These are phyloP conservation scores for Hortiboletus flavorubellus DNA, from an alignment of 768 basidiomycete species.

Conservation along the genomic window DNA sequence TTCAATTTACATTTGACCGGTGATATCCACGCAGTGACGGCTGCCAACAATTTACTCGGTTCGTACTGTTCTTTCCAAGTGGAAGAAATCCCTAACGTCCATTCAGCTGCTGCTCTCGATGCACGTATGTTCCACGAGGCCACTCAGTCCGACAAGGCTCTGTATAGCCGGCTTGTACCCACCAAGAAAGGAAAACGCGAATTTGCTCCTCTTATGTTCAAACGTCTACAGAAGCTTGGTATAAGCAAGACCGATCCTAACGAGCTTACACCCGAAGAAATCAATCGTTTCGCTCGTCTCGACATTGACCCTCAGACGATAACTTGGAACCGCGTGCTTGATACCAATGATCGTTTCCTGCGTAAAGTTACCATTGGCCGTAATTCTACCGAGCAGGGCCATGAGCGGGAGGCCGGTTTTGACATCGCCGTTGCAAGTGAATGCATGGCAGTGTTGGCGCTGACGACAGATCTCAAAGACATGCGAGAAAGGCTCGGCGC, in stretches of 20 bases:
- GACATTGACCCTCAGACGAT: slow-evolving; percentile 90
- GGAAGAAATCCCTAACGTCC: slow-evolving; percentile 1
- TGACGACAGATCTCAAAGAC: slow-evolving; percentile 83
- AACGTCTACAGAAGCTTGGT: slow-evolving; percentile 90
- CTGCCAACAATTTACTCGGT: slow-evolving; percentile 96
- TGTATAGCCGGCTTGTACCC: slow-evolving; percentile 90
- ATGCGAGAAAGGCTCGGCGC: slow-evolving; percentile 91
- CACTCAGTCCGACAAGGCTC: slow-evolving; percentile 92
- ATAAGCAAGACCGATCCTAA: slow-evolving; percentile 93
- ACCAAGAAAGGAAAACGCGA: slow-evolving; percentile 91
- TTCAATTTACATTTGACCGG: slow-evolving; percentile 96
- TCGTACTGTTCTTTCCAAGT: slow-evolving; percentile 10
- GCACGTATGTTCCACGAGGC: slow-evolving; percentile 98
- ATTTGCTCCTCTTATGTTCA: slow-evolving; percentile 95
- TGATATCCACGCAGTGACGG: slow-evolving; percentile 96
- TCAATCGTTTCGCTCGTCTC: slow-evolving; percentile 83
- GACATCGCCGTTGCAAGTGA: slow-evolving; percentile 98
- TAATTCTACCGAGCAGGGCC: slow-evolving; percentile 83
- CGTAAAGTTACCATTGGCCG: slow-evolving; percentile 94
- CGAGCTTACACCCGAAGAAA: slow-evolving; percentile 90
- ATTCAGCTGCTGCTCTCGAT: slow-evolving; percentile 88
- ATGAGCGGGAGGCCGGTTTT: slow-evolving; percentile 86
- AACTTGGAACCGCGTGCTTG: slow-evolving; percentile 97
- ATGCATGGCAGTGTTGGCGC: slow-evolving; percentile 95
- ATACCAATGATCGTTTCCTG: slow-evolving; percentile 96